Evolutionary conservation across 176 grass and related monocot genomes (phyloP).

Genomic region (Zoysia japonica): DNA sequence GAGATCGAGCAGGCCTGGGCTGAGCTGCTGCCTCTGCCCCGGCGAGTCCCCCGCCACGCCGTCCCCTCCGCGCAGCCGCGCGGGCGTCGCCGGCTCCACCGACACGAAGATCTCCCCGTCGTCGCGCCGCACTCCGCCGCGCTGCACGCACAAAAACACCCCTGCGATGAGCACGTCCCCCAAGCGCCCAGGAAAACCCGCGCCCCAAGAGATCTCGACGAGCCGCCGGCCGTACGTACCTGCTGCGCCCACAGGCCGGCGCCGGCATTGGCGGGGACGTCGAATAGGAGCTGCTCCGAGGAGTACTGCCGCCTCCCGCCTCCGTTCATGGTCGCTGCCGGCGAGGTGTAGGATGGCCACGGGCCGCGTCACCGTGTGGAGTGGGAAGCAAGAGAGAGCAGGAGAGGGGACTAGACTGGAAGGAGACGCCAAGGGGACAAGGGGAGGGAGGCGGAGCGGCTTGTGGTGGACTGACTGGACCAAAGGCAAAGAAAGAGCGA

Average conservation of each 20-base stretch:
- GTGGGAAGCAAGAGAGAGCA: background rate
- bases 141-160: slow-evolving; percentile 31
- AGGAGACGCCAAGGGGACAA: background rate
- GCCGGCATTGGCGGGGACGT: slow-evolving; percentile 50
- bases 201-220: slow-evolving; percentile 43
- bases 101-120: slow-evolving; percentile 76
- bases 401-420: background rate
- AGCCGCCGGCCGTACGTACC: slow-evolving; percentile 25
- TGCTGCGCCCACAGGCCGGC: slow-evolving; percentile 62
- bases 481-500: background rate
- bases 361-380: background rate
- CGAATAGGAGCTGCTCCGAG: slow-evolving; percentile 80
- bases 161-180: background rate
- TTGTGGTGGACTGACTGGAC: background rate
- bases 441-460: slow-evolving; percentile 41
- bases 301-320: slow-evolving; percentile 55
- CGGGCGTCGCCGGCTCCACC: slow-evolving; percentile 70
- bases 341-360: background rate
- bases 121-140: slow-evolving; percentile 55
- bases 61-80: slow-evolving; percentile 51
- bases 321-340: slow-evolving; percentile 54
- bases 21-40: slow-evolving; percentile 64
- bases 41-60: slow-evolving; percentile 45
- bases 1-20: slow-evolving; percentile 91
- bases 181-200: slow-evolving; percentile 6